These are phyloP conservation scores for Gynochthodes officinalis DNA, from an alignment of 257 asterid species.

Conservation along the genomic window DNA sequence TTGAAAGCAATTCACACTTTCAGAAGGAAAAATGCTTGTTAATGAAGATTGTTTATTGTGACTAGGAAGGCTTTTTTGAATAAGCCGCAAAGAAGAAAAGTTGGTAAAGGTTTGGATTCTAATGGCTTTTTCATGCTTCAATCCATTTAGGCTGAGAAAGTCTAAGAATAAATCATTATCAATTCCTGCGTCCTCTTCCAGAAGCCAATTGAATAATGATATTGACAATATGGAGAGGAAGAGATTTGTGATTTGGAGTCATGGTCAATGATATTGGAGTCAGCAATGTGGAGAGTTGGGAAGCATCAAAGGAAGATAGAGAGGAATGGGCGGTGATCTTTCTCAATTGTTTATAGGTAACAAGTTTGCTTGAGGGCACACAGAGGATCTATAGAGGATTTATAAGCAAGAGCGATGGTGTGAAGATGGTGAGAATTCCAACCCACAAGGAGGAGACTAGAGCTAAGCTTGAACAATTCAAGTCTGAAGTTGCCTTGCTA, in stretches of 20 bases:
- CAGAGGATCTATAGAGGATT: constrained; percentile 42
- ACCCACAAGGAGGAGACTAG: constrained; percentile 41
- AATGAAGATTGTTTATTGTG: constrained; percentile 34
- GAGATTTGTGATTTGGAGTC: constrained; percentile 87
- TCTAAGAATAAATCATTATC: constrained; percentile 35
- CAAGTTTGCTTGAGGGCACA: constrained; percentile 47
- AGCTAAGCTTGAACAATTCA: constrained; percentile 41
- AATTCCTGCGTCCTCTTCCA: constrained; percentile 50
- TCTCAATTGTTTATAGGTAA: constrained; percentile 47
- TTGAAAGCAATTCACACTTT: constrained; percentile 74
- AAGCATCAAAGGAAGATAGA: constrained; percentile 52
- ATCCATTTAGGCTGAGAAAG: constrained; percentile 57
- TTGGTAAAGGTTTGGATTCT: constrained; percentile 3
- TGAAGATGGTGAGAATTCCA: constrained; percentile 50
- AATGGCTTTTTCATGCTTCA: constrained; percentile 74
- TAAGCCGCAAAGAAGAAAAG: background rate
- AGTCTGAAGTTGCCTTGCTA: constrained; percentile 45
- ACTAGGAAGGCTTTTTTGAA: constrained; percentile 12
- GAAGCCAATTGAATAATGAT: constrained; percentile 37
- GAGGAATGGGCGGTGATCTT: constrained; percentile 44
- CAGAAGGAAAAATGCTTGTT: constrained; percentile 49
- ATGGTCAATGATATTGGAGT: constrained; percentile 95
- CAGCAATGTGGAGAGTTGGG: constrained; percentile 87
- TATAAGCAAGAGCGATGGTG: constrained; percentile 44
- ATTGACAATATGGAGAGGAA: constrained; percentile 67